Evolutionary conservation across 1,139 yeast genomes (phyloP).

Genomic region (Scheffersomyces segobiensis): DNA sequence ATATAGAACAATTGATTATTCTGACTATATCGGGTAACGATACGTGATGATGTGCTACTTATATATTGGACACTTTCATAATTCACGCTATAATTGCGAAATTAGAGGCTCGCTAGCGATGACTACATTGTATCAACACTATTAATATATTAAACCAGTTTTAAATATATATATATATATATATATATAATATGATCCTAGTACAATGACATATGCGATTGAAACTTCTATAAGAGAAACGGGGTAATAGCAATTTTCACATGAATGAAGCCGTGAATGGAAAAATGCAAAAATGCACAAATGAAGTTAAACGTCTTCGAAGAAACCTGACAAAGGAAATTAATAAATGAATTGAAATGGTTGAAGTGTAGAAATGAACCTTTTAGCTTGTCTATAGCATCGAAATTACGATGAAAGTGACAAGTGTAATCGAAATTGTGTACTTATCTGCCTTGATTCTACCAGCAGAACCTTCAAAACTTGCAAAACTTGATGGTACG

Average conservation of each 20-base stretch:
- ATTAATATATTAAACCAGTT: not conserved
- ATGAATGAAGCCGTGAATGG: not conserved
- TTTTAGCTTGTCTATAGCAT: not conserved
- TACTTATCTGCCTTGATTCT: not conserved
- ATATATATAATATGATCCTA: not conserved
- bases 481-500: not conserved
- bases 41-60: no score
- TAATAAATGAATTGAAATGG: not conserved
- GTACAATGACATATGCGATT: not conserved
- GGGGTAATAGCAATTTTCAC: not conserved
- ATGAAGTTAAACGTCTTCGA: not conserved
- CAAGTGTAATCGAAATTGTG: not conserved
- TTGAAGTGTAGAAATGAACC: not conserved
- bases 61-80: no score
- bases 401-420: not conserved
- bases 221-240: not conserved
- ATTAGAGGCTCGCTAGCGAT: no score
- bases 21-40: no score
- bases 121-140: no score
- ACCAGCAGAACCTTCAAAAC: not conserved
- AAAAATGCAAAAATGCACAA: not conserved
- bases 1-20: no score
- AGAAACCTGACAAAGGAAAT: not conserved
- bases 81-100: no score
- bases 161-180: no score